Conservation (phyloP, 768 basidiomycete genomes). For the Pulveroboletus sp. region DNA sequence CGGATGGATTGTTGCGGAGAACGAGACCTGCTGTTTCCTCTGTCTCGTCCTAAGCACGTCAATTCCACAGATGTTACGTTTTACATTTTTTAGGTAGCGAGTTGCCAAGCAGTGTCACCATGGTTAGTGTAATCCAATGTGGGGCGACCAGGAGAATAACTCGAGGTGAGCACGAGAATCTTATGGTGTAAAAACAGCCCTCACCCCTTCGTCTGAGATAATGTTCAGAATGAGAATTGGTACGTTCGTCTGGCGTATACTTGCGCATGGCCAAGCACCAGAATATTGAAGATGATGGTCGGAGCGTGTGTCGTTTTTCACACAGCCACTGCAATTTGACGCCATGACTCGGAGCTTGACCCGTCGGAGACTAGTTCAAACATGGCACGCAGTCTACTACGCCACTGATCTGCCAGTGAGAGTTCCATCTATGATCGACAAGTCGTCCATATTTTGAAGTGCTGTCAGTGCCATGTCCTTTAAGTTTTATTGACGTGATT, state of each 20-base stretch:
- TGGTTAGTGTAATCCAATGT: constrained; percentile 1
- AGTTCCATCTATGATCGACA: too few species aligned
- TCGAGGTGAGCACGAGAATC: constrained; percentile 21
- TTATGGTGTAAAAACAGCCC: constrained; percentile 2
- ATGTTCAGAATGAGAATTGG: constrained; percentile 8
- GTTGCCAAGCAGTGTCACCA: constrained; percentile 21
- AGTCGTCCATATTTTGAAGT: too few species aligned
- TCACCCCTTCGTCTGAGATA: constrained; percentile 23
- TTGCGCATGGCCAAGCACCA: constrained; percentile 9
- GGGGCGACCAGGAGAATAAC: constrained; percentile 25
- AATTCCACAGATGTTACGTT: not conserved
- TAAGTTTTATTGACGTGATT: too few species aligned
- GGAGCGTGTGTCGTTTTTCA: not conserved
- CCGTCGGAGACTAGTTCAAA: too few species aligned
- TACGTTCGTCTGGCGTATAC: constrained; percentile 6
- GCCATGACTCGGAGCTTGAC: too few species aligned
- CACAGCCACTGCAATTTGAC: constrained; percentile 2
- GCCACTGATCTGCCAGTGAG: too few species aligned
- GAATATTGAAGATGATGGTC: not conserved
- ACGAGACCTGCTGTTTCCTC: constrained; percentile 23
- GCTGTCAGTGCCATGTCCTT: too few species aligned
- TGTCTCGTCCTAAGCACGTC: constrained; percentile 14
- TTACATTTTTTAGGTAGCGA: not conserved
- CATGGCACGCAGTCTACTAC: too few species aligned
- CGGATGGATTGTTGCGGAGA: constrained; percentile 18